phyloP scores from a whole-genome alignment of 2,329 filamentous ascomycete genomes.

The Alternaria viburni region DNA sequence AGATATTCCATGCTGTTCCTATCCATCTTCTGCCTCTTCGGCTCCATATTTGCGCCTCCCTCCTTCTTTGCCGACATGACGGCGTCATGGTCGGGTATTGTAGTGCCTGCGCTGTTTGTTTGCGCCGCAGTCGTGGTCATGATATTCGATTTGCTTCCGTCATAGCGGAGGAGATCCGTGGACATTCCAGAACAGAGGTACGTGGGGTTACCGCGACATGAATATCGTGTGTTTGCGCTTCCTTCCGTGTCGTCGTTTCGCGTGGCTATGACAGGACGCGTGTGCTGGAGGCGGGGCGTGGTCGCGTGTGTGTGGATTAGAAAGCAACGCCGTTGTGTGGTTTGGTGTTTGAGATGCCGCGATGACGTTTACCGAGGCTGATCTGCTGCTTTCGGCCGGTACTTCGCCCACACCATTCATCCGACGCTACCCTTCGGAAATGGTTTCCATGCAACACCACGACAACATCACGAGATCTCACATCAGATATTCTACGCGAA shows the following conservation, averaged over 20 bases:
- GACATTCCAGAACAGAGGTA: slow-evolving; percentile 43
- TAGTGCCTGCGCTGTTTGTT: slow-evolving; percentile 21
- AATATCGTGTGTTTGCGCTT: slow-evolving; percentile 2
- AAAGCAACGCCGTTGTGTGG: slow-evolving; percentile 15
- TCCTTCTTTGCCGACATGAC: slow-evolving; percentile 50
- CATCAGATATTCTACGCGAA: neutral
- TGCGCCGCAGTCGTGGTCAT: slow-evolving; percentile 43
- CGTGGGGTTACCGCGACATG: slow-evolving; percentile 32
- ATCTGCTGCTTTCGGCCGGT: slow-evolving; percentile 8
- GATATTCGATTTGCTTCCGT: slow-evolving; percentile 37
- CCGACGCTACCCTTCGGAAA: slow-evolving; percentile 18
- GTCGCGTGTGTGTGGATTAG: slow-evolving; percentile 9
- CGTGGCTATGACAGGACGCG: neutral
- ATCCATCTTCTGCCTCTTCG: slow-evolving; percentile 54
- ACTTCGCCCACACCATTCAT: neutral
- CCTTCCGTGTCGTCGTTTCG: neutral
- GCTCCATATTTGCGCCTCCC: neutral
- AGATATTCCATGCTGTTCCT: slow-evolving; percentile 84
- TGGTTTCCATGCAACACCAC: slow-evolving; percentile 6
- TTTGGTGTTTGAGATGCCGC: slow-evolving; percentile 4
- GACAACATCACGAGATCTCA: neutral
- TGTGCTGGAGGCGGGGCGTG: neutral
- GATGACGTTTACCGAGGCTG: slow-evolving; percentile 19
- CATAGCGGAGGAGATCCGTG: slow-evolving; percentile 47
- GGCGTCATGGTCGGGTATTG: slow-evolving; percentile 58